phyloP scores from a whole-genome alignment of 2,329 filamentous ascomycete genomes.

The Pseudogymnoascus sp. region DNA sequence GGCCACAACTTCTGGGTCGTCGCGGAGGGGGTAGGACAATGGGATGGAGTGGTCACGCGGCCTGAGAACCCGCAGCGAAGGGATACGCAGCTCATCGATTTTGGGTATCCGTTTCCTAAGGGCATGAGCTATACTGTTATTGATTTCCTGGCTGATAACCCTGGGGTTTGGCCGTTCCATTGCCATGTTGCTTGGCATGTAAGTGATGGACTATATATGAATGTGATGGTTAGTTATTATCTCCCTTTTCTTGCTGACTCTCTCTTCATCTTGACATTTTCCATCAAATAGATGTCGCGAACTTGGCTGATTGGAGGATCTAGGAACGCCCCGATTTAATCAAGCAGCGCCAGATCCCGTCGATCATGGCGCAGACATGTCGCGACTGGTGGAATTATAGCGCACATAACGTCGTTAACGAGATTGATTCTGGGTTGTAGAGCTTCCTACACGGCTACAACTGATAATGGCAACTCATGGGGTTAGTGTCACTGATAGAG shows the following conservation, averaged over 20 bases:
- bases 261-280: neutral
- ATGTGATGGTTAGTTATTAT: neutral
- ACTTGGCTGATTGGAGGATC: neutral
- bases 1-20: slow-evolving; percentile 45
- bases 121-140: slow-evolving; percentile 25
- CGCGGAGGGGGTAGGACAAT: slow-evolving; percentile 38
- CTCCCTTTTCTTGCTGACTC: neutral
- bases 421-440: slow-evolving; percentile 35
- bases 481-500: neutral
- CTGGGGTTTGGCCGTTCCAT: slow-evolving; percentile 28
- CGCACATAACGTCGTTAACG: slow-evolving; percentile 36
- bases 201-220: neutral
- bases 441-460: neutral
- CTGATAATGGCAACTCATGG: neutral
- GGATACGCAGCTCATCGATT: slow-evolving; percentile 41
- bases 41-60: slow-evolving; percentile 25
- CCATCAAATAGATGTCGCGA: neutral
- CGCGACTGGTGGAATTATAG: slow-evolving; percentile 46
- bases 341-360: slow-evolving; percentile 39
- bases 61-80: slow-evolving; percentile 43
- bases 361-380: slow-evolving; percentile 45
- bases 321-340: slow-evolving; percentile 30
- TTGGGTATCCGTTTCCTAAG: slow-evolving; percentile 12
- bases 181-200: slow-evolving; percentile 43
- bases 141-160: slow-evolving; percentile 28